Conservation (phyloP, 805 yeast genomes). For the Hanseniaspora guilliermondii region DNA sequence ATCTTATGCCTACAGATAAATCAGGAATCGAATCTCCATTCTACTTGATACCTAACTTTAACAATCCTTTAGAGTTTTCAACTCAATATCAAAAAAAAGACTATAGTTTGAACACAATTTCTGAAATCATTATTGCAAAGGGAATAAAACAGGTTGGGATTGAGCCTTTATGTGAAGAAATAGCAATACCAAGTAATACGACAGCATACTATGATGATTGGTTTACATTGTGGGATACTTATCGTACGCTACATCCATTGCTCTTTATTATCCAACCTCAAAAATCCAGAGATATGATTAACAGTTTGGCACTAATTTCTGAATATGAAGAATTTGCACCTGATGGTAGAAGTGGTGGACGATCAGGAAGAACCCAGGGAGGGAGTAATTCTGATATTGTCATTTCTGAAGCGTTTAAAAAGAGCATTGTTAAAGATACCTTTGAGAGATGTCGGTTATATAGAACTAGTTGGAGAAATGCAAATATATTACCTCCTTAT, state of each 20-base stretch:
- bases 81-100: too few species aligned
- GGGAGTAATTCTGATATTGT: constrained; percentile 30
- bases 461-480: constrained; percentile 19
- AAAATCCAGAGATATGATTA: constrained; percentile 24
- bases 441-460: constrained; percentile 23
- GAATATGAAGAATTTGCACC: constrained; percentile 30
- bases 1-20: constrained; percentile 26
- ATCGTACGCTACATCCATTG: constrained; percentile 29
- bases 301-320: constrained; percentile 25
- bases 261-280: constrained; percentile 24
- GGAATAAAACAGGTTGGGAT: not conserved
- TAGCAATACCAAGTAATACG: constrained; percentile 12
- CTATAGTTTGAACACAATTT: not conserved
- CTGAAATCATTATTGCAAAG: not conserved
- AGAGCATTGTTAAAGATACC: constrained; percentile 19
- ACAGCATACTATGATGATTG: constrained; percentile 29
- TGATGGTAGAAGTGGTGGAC: constrained; percentile 30
- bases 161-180: constrained; percentile 26
- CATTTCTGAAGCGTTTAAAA: constrained; percentile 29
- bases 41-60: not conserved
- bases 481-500: constrained; percentile 28
- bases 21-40: constrained; percentile 20
- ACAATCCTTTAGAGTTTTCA: too few species aligned
- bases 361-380: constrained; percentile 31
- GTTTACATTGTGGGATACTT: constrained; percentile 32